A percentile compares a stretch with the other conserved stretches of the same genome.
These are phyloP conservation scores for Hortiboletus campestris DNA, from an alignment of 768 basidiomycete species.

Conservation along the genomic window DNA sequence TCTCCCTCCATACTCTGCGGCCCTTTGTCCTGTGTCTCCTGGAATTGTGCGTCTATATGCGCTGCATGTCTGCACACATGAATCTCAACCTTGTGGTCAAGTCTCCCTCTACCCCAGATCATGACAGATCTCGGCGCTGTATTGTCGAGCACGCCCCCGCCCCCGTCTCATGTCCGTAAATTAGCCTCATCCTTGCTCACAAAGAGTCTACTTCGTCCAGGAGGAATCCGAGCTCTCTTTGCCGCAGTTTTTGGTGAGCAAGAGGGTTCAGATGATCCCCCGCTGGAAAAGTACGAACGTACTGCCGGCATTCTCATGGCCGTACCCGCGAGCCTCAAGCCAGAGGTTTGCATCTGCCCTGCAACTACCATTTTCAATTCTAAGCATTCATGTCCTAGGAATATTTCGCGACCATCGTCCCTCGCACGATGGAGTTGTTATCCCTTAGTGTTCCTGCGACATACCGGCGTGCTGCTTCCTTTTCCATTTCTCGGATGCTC, in stretches of 20 bases:
- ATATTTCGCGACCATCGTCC: slow-evolving; percentile 56
- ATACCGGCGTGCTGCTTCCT: slow-evolving; percentile 63
- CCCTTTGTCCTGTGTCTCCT: slow-evolving; percentile 56
- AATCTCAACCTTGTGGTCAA: slow-evolving; percentile 17
- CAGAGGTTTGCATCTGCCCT: slow-evolving; percentile 45
- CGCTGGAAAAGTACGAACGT: slow-evolving; percentile 71
- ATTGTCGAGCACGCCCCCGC: slow-evolving; percentile 42
- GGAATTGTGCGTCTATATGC: slow-evolving; percentile 50
- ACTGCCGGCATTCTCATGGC: slow-evolving; percentile 60
- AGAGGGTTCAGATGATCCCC: slow-evolving; percentile 48
- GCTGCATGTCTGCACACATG: slow-evolving; percentile 8
- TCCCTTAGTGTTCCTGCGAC: slow-evolving; percentile 33
- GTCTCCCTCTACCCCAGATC: slow-evolving; percentile 62
- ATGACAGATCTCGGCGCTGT: slow-evolving; percentile 64
- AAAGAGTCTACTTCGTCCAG: slow-evolving; percentile 65
- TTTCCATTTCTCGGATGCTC: slow-evolving; percentile 66
- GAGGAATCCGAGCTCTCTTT: slow-evolving; percentile 69
- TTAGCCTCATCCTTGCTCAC: slow-evolving; percentile 63
- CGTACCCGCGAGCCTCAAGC: slow-evolving; percentile 54
- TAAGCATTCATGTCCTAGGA: slow-evolving; percentile 40
- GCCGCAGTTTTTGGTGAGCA: slow-evolving; percentile 68
- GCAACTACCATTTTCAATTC: background rate
- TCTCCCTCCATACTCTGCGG: slow-evolving; percentile 47
- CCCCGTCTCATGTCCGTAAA: slow-evolving; percentile 53
- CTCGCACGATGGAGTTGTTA: slow-evolving; percentile 54